A percentile compares a stretch with the other conserved stretches of the same genome.
Conservation (phyloP, 495 filamentous ascomycete genomes). For the Cercophora newfieldiana region DNA sequence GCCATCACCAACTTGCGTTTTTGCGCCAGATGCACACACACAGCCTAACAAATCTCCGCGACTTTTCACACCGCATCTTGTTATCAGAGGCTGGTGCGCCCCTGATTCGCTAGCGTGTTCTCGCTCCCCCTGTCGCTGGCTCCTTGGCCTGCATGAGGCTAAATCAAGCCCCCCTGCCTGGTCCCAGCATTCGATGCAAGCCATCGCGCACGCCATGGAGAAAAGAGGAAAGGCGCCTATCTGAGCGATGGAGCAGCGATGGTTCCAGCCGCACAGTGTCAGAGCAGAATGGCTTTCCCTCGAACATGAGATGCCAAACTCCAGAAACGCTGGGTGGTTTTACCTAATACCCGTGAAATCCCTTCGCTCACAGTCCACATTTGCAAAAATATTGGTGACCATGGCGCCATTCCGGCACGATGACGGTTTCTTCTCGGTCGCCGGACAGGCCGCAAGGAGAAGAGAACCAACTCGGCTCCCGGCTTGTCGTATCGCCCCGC, state of each 20-base stretch:
- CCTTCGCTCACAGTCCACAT: background rate
- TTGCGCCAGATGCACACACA: background rate
- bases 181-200: constrained; percentile 14
- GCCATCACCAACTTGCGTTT: background rate
- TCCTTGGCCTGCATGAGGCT: constrained; percentile 19
- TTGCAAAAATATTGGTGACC: background rate
- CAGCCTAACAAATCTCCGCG: constrained; percentile 17
- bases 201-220: constrained; percentile 17
- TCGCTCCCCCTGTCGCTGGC: constrained; percentile 12
- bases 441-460: no score
- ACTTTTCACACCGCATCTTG: constrained; percentile 22
- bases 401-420: background rate
- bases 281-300: background rate
- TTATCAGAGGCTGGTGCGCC: constrained; percentile 10
- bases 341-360: constrained; percentile 5
- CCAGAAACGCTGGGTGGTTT: background rate
- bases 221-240: constrained; percentile 7
- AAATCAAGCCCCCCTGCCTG: constrained; percentile 18
- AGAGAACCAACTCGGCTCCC: no score
- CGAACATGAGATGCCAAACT: constrained; percentile 1
- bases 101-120: constrained; percentile 9
- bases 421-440: no score
- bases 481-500: no score
- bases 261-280: constrained; percentile 12
- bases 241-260: constrained; percentile 4